Evolutionary conservation across 192 early-diverging fungal genomes (phyloP), one percentile per base, ranked within the genome.

Genomic region (Entomortierella beljakovae): DNA sequence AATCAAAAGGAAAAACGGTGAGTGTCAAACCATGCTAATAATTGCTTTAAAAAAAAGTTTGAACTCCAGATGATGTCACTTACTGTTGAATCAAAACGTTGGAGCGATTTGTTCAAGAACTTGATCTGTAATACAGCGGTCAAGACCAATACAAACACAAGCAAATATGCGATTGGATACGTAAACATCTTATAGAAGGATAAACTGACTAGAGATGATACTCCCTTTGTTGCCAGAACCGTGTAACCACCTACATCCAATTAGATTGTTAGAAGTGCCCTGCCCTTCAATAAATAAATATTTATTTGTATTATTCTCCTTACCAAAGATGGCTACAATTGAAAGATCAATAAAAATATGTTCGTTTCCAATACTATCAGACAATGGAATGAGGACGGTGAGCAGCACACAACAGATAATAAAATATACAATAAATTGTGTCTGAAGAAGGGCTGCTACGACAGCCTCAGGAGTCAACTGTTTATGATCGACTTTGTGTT

Each of bases 261-360:
- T 29, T 6, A 43, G 23, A 60, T 9, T 1, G 28, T 59, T 37
- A 75, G 61, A 8, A 25, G 20, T 57, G 4, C 23, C 38, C 58
- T n/a, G n/a, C n/a, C n/a, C n/a, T n/a, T n/a, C n/a, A n/a, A n/a
- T n/a, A n/a, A n/a, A n/a, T n/a, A n/a, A n/a, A n/a, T n/a, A n/a
- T n/a, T n/a, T n/a, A n/a, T n/a, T n/a, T n/a, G n/a, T 35, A n/a
- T n/a, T n/a, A n/a, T n/a, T n/a, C 15, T 46, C 43, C 63, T 79
- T 86, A 90, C 90, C 90, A 81, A 85, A 90, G 38, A 93, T 88
- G 26, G 91, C 91, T 15, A 89, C 91, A 43, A 93, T 61, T 0
- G 81, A 82, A 13, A 93, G 68, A 64, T 93, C 91, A 43, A 93
- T 82, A 62, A 90, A 75, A 33, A 92, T 90, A 61, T 83, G 83